Evolutionary conservation across 768 basidiomycete genomes (phyloP), one percentile per base, ranked within the genome.

Genomic region (Royoungia palumana): DNA sequence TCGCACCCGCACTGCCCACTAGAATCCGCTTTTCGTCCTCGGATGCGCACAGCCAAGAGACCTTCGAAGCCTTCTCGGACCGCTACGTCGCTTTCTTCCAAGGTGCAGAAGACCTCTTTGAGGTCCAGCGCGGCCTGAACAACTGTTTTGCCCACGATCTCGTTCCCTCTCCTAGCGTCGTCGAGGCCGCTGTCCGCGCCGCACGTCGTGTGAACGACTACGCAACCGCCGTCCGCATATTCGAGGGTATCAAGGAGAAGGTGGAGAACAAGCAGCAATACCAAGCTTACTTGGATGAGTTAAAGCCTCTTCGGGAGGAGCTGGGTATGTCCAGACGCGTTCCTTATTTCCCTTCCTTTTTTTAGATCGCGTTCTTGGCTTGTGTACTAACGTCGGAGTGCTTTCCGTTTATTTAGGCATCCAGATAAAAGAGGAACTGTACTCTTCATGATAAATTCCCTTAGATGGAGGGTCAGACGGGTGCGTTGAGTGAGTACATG

Each of bases 131-230:
- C 43, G 96, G 96, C 34, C 77, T 99, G 62, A 98, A 99, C 79
- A 99, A 99, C 80, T 97, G 94, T 76, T 99, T 99, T 68, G 91
- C 96, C 3, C 95, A 98, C 70, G 96, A 99, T 70, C 82, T 96
- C 55, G 94, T 96, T 13, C 93, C 93, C 5, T 81, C 89, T 2
- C 80, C 90, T 22, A 67, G 75, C 46, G 90, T 95, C 60, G 73
- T 94, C 46, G 91, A 94, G 72, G 88, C 90, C 54, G 92, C 92
- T 22, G 74, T 94, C 53, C 82, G 83, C 46, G 93, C 94, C 48
- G 82, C 90, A 19, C 78, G 96, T 56, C 82, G 94, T 57, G 92
- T 96, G 53, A 87, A 99, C 72, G 94, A 97, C 79, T 98, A 89
- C 70, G 86, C 95, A 36, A 99, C 96, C 35, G 94, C 95, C 35